Evolutionary conservation across 1,139 yeast species (phyloP), one percentile per base, ranked within the genome.

Genomic region (Geotrichum bryndzae): DNA sequence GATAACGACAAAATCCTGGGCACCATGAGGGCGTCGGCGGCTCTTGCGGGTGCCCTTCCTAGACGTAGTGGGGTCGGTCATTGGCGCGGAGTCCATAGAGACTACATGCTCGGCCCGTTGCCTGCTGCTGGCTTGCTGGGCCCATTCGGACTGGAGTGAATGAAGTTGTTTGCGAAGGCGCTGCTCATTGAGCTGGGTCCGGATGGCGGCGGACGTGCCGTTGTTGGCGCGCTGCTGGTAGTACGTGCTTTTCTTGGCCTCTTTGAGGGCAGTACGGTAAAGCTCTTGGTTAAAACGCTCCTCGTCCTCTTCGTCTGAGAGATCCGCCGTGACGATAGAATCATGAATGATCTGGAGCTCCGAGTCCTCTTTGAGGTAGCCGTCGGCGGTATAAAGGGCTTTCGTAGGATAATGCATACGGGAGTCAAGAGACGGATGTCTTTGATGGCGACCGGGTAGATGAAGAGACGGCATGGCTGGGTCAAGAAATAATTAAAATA

Each of bases 301-400:
- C 51, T 57, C 61, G 45, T 56, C 59, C 15, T 56, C 59, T 33
- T 56, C 52, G 59, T 56, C 59, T 2, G 54, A 51, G 10, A 56
- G 48, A 33, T 56, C 59, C 1, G 59, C 66, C 22, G 65, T 65
- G 31, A 66, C 66, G 31, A 68, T 58, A 15, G 68, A 61, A 61
- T 69, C 71, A 57, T 69, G 71, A 54, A 68, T 68, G 54, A 69
- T 60, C 50, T 64, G 63, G 33, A 69, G 64, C 51, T 67, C 67
- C 5, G 71, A 67, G 57, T 69, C 72, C 51, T 66, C 62, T 45
- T 65, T 66, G 54, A 65, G 51, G 53, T 60, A 59, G 13, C 68
- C 68, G 35, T 68, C 70, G 18, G 60, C 67, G 33, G 45, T 50
- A 50, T 56, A 56, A 38, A 56, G 54, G 3, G 54, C 58, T 29